Evolutionary conservation across 2,329 filamentous ascomycete genomes (phyloP), one percentile per base, ranked within the genome.

Genomic region (Metarhizium humberi): DNA sequence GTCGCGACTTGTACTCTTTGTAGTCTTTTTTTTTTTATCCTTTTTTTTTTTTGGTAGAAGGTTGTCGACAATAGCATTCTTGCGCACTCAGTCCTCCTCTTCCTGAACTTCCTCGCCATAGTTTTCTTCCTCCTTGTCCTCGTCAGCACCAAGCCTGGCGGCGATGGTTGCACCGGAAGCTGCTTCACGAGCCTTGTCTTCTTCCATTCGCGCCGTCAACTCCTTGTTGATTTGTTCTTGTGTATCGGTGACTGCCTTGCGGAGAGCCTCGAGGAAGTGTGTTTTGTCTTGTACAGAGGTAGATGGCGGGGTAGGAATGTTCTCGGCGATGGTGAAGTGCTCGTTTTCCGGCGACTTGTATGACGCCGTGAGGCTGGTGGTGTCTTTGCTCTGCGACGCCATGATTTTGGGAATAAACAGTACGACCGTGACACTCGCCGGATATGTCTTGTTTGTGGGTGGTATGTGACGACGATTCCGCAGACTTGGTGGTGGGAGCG

Each of bases 61-160:
- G 40, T 38, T 45, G 36, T 16, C 25, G 25, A 34, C 3, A 29
- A 36, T 49, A 47, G n/a, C 45, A 48, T 14, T 52, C 16, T 29
- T 11, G 5, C 16, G 20, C 30, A 10, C 6, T 58, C 70, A 68
- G 38, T 80, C 80, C 34, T 80, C 80, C 29, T 88, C 86, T 46
- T 88, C 85, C 51, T 86, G 84, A 13, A 85, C 81, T 68, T 95
- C 90, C 69, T 95, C 91, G 50, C 90, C 91, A 67, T 96, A 95
- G 66, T 91, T 87, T 63, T 88, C 82, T 66, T 90, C 88, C 65
- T 85, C 83, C 58, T 79, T 78, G 11, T 69, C 75, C 57, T 85
- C 81, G 57, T 82, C 78, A 10, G 75, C 64, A 56, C 64, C 51
- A 56, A 64, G 57, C 40, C 49, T 59, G 25, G 55, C 64, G 3